Base-by-base conservation (phyloP, 176 grass and related monocot species). In the Juncus effusus region DNA sequence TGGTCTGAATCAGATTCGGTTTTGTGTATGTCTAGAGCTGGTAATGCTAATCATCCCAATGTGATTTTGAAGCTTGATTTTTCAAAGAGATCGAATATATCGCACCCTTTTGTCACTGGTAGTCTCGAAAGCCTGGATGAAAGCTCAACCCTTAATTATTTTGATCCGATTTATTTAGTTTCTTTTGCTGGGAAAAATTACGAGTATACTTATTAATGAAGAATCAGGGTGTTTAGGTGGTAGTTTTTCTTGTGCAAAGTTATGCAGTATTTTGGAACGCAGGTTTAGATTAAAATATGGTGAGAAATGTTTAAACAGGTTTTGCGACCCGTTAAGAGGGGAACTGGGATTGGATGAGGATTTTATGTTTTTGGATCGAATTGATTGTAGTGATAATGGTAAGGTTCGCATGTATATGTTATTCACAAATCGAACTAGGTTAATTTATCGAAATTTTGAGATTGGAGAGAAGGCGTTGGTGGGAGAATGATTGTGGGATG, bases 401-500 rank as follows among this genome's bases (percentile, higher is more conserved):
- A 19, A 14, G n/a, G 70, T 84, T 60, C 80, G 74, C 54, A 65
- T 70, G 13, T 77, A 80, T 61, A 10, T 83, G 65, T 42, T 35
- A 19, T 82, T 90, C 71, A 64, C 62, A 67, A 84, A 90, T 62
- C 16, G 53, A 51, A 89, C 51, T 16, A 10, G 3, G 3, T 6
- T 0, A n/a, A 3, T 3, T 60, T 40, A 56, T 10, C 16, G 11
- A 10, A 36, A 3, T 2, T 78, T 81, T 40, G 1, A 37, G 28
- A n/a, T 77, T 2, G 54, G 42, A 0, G 63, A 75, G 8, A 71
- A 42, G 62, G 80, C 74, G 0, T 50, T 79, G 5, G 80, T 81
- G 12, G 90, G 59, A 6, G 86, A 95, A 52, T 83, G 86, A 64
- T 76, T 39, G 51, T 90, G 83, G 90, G 80, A 90, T 38, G 1